These are phyloP conservation scores for Pyrus hybrid DNA, from an alignment of 331 rosid genomes.

Conservation along the genomic window DNA sequence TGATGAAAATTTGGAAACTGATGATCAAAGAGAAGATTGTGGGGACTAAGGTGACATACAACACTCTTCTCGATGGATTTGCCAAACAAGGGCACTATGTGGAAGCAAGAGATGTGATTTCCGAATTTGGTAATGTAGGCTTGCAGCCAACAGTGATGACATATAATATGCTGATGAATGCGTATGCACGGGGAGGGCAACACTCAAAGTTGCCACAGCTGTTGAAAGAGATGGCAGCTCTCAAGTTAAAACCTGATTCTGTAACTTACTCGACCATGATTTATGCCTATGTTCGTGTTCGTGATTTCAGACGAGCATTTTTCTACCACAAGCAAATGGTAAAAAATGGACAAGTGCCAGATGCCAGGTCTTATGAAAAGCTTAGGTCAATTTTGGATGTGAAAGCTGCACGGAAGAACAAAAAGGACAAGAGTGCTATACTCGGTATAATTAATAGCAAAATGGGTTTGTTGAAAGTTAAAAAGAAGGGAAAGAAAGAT, in stretches of 20 bases:
- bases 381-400: constrained; percentile 58
- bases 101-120: constrained; percentile 78
- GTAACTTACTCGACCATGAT: constrained; percentile 80
- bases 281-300: constrained; percentile 61
- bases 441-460: constrained; percentile 47
- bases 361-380: constrained; percentile 53
- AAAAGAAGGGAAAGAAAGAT: constrained; percentile 58
- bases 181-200: constrained; percentile 84
- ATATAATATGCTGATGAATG: constrained; percentile 79
- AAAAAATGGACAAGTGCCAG: constrained; percentile 58
- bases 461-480: constrained; percentile 51
- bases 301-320: constrained; percentile 64
- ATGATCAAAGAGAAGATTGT: constrained; percentile 56
- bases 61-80: constrained; percentile 79
- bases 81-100: constrained; percentile 79
- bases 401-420: constrained; percentile 57
- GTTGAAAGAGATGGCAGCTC: constrained; percentile 67
- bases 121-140: constrained; percentile 73
- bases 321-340: constrained; percentile 77
- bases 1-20: constrained; percentile 77
- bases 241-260: constrained; percentile 66
- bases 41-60: constrained; percentile 67
- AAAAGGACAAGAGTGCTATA: constrained; percentile 60
- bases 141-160: constrained; percentile 71
- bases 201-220: constrained; percentile 68